Base-by-base conservation (phyloP, 257 asterid species). In the Mitragyna speciosa region DNA sequence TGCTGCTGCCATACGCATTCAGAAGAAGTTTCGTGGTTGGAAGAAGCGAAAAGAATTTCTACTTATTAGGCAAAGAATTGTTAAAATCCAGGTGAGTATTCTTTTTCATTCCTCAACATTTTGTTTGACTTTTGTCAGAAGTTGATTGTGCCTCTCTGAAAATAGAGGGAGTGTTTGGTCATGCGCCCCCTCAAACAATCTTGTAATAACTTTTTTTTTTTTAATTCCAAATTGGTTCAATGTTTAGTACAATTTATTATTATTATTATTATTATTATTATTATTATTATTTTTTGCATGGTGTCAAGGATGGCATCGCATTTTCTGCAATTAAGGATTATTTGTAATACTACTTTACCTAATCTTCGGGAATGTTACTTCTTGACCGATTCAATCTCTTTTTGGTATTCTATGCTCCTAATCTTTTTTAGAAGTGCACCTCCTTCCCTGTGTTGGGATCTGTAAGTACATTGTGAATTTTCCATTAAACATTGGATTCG, bases 1-100 rank as follows among this genome's bases (percentile, higher is more conserved):
- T 84, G 86, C 92, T 82, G 99, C 99, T 81, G 99, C 99, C 59
- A 31, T 81, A 76, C 89, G 83, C 64, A 95, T 95, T 83, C 99
- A 95, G 93, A 95, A 95, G 81, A 95, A 91, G 85, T 95, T 83
- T 76, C 99, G 99, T 77, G 98, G 99, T 73, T 95, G 96, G 96
- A 92, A 86, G 88, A 93, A 88, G 89, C 87, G 98, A 33, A 90
- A 87, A 83, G 98, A 93, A 68, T 95, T 88, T 83, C 86, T 95
- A 70, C 79, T 89, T 22, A 90, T 93, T 69, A 90, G 96, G 58
- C 89, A 93, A 86, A 92, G 92, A 79, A 88, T 95, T 84, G 99
- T 95, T 72, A 93, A 89, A 88, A 95, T 95, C 82, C 99, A 95
- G 99, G 99, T 93, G 83, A 80, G 76, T 82, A 73, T 64, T 81